Base-by-base conservation (phyloP, 371 early-diverging fungal genomes). In the Saksenaea oblongispora region DNA sequence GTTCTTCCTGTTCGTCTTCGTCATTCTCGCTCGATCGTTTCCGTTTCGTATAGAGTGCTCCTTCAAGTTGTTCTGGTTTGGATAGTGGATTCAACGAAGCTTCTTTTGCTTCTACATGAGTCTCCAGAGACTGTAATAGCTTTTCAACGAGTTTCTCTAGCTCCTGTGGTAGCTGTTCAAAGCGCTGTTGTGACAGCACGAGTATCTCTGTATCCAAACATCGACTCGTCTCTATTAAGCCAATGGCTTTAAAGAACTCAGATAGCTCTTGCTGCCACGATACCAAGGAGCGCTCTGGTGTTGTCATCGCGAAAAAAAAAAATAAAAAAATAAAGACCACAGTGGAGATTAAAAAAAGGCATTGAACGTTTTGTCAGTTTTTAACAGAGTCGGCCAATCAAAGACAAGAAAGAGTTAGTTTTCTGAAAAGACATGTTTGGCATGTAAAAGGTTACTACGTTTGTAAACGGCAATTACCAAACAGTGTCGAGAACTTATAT, bases 161-260 rank as follows among this genome's bases (percentile, higher is more conserved):
- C 18, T 71, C 73, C 0, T 36, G 47, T 1, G 78, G 78, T 58
- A 81, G 44, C 41, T 70, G 69, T 36, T 74, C 68, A 11, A 67
- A 58, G 22, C 74, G 63, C 3, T 68, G 58, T 9, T 61, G 69
- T n/a, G 81, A 81, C 1, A 81, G 63, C 0, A 78, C 67, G 0
- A 74, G 35, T 0, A 76, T 53, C 31, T 81, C 81, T 24, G 75
- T 69, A n/a, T 74, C 56, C 18, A 81, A 64, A 17, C 78, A 78
- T 65, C 71, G 63, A 11, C 71, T 67, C 3, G 81, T 81, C 41
- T 81, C 81, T 22, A 74, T 24, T 13, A 81, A 65, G 0, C 81
- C 81, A 35, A 81, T 64, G 11, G 59, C 64, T 27, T 69, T 61
- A 15, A 80, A 67, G 54, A 80, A 80, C 3, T 62, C 41, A 11